phyloP scores from a whole-genome alignment of 2,329 filamentous ascomycete genomes.

The Xylaria sp. region DNA sequence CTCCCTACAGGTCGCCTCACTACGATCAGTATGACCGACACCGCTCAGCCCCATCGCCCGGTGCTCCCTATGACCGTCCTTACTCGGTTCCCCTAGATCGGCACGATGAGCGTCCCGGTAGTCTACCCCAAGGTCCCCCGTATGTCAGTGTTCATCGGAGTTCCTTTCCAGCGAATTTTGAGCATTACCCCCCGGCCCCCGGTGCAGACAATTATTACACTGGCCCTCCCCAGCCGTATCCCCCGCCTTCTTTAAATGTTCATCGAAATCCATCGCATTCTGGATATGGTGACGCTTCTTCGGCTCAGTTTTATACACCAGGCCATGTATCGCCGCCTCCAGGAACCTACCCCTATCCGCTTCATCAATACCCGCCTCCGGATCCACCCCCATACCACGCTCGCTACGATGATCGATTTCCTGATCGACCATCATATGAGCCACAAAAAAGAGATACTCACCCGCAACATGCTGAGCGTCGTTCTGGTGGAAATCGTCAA shows the following conservation, averaged over 20 bases:
- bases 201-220: conserved; percentile 29
- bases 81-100: conserved; percentile 31
- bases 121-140: conserved; percentile 12
- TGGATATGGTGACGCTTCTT: conserved; percentile 30
- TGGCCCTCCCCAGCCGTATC: conserved; percentile 31
- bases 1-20: conserved; percentile 10
- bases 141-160: conserved; percentile 18
- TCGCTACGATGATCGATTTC: conserved; percentile 26
- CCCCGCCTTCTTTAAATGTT: conserved; percentile 23
- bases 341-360: conserved; percentile 25
- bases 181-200: conserved; percentile 34
- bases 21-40: conserved; percentile 33
- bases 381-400: conserved; percentile 30
- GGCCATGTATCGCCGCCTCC: conserved; percentile 38
- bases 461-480: conserved; percentile 27
- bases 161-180: conserved; percentile 27
- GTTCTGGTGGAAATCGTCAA: conserved; percentile 22
- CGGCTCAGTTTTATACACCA: conserved; percentile 35
- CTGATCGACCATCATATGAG: conserved; percentile 24
- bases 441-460: conserved; percentile 23
- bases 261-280: conserved; percentile 22
- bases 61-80: conserved; percentile 27
- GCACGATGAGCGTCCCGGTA: conserved; percentile 27
- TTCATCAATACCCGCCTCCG: conserved; percentile 37
- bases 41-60: conserved; percentile 18